Conservation (phyloP, 495 filamentous ascomycete genomes). For the Staphylotrichum longicolle region DNA sequence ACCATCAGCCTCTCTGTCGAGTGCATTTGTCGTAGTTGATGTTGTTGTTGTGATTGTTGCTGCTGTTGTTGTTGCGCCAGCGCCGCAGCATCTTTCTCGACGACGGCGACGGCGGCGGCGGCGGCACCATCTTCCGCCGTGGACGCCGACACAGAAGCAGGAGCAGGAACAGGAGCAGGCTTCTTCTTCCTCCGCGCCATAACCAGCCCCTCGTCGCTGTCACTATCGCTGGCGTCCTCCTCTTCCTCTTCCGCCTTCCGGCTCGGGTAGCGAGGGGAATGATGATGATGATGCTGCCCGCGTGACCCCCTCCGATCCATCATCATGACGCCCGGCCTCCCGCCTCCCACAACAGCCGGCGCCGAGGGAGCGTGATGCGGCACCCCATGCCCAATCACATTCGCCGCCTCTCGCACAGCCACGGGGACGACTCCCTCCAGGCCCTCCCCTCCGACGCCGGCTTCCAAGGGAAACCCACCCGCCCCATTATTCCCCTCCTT, state of each 20-base stretch:
- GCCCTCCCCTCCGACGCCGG: slow-evolving; percentile 20
- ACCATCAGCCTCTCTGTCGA: slow-evolving; percentile 27
- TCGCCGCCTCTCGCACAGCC: too few species aligned
- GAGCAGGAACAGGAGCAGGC: not conserved
- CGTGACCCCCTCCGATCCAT: slow-evolving; percentile 5
- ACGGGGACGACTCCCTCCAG: slow-evolving; percentile 22
- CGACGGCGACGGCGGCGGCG: slow-evolving; percentile 1
- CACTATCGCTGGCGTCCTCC: slow-evolving; percentile 56
- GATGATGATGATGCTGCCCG: too few species aligned
- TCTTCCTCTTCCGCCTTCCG: slow-evolving; percentile 35
- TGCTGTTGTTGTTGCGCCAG: too few species aligned
- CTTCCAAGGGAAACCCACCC: slow-evolving; percentile 33
- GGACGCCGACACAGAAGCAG: too few species aligned
- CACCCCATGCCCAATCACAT: too few species aligned
- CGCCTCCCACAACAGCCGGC: too few species aligned
- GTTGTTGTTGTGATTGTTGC: too few species aligned
- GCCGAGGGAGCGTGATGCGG: too few species aligned
- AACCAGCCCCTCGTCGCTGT: slow-evolving; percentile 54
- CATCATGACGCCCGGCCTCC: too few species aligned
- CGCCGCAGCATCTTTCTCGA: too few species aligned
- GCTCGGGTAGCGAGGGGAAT: not conserved
- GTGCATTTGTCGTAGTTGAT: slow-evolving; percentile 26
- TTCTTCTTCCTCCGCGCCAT: slow-evolving; percentile 47
- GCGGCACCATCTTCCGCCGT: not conserved
- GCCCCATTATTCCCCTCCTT: slow-evolving; percentile 41